These are phyloP conservation scores for Wickerhamiella azyma DNA, from an alignment of 805 yeast genomes.

Conservation along the genomic window DNA sequence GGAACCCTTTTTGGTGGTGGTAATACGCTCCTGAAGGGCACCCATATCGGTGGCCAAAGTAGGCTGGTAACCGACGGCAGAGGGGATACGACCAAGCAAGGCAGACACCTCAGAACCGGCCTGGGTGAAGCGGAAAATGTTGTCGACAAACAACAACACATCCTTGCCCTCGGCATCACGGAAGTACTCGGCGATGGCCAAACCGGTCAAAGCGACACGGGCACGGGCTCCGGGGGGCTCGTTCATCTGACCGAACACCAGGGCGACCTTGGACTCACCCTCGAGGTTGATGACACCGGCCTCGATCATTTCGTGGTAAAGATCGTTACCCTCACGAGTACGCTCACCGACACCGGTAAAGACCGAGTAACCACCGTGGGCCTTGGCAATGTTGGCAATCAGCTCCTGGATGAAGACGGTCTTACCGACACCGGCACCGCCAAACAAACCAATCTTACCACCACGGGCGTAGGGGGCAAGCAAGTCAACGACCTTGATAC, in stretches of 20 bases:
- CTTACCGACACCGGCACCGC: constrained; percentile 99
- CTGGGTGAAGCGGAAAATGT: constrained; percentile 99
- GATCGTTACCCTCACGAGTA: constrained; percentile 99
- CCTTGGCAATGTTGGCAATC: constrained; percentile 99
- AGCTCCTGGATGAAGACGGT: constrained; percentile 99
- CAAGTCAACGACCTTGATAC: constrained; percentile 98
- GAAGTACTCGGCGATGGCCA: constrained; percentile 99
- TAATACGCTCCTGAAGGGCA: constrained; percentile 98
- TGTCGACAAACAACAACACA: constrained; percentile 97
- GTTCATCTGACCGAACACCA: constrained; percentile 99
- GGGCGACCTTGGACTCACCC: constrained; percentile 99
- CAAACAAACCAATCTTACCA: constrained; percentile 99
- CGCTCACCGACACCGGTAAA: constrained; percentile 99
- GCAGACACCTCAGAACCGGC: constrained; percentile 99
- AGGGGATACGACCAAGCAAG: constrained; percentile 98
- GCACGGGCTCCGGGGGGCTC: constrained; percentile 99
- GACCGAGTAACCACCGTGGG: constrained; percentile 99
- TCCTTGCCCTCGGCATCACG: constrained; percentile 99
- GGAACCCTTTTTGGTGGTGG: constrained; percentile 99
- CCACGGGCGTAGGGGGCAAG: constrained; percentile 99
- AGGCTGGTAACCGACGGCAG: constrained; percentile 99
- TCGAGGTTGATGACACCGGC: constrained; percentile 99
- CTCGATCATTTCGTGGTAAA: constrained; percentile 99
- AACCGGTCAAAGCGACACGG: constrained; percentile 99
- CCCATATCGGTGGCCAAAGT: constrained; percentile 99